Percentiles rank a stretch among this genome's conserved stretches.
Evolutionary conservation across 2,329 filamentous ascomycete genomes (phyloP).

Genomic region (Aspergillus sp.): DNA sequence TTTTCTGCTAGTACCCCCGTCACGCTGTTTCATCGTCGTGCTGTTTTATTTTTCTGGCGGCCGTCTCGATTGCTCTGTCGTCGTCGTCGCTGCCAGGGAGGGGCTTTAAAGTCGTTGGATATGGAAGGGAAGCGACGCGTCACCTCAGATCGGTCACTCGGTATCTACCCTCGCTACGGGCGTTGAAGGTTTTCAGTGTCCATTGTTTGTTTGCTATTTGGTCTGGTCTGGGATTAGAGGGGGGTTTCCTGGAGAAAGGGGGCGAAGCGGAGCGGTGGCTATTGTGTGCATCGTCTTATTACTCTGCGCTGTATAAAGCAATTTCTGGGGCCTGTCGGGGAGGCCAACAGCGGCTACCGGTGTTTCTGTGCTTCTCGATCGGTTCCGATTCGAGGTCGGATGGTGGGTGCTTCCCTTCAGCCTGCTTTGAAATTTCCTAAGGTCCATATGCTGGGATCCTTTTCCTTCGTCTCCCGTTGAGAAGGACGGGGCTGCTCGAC

Average conservation of each 20-base stretch:
- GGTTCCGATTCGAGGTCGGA: neutral
- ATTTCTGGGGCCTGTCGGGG: neutral
- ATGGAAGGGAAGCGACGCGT: neutral
- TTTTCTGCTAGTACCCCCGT: neutral
- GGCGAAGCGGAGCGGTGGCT: neutral
- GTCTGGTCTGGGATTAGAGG: neutral
- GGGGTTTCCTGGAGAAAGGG: neutral
- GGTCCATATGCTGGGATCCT: neutral
- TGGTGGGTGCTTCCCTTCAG: constrained; percentile 5
- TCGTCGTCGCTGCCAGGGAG: neutral
- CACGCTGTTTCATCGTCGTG: neutral
- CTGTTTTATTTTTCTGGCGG: neutral
- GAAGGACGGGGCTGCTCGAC: neutral
- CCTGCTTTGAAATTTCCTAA: constrained; percentile 2
- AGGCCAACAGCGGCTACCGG: neutral
- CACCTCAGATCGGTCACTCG: neutral
- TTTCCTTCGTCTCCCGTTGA: neutral
- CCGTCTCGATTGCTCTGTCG: neutral
- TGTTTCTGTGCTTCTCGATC: neutral
- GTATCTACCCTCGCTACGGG: neutral
- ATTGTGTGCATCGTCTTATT: neutral
- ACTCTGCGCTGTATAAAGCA: neutral
- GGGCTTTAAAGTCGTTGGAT: neutral
- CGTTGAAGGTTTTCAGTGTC: neutral
- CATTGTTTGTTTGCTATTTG: neutral